phyloP scores from a whole-genome alignment of 805 yeast species.

The Candida multigemmis region DNA sequence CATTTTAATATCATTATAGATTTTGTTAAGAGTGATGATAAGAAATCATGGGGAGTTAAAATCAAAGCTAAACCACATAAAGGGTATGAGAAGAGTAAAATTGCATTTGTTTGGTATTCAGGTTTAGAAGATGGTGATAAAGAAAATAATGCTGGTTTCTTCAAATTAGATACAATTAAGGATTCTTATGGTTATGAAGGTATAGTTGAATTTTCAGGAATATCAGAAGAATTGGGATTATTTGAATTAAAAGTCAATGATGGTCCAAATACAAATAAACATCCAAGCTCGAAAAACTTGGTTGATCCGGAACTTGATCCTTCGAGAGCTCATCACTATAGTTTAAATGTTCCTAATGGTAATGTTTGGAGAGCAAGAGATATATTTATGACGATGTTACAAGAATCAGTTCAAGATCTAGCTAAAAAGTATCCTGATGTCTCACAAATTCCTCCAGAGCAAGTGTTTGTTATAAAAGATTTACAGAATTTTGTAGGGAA shows the following conservation, averaged over 20 bases:
- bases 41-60: conserved; percentile 74
- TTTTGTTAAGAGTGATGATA: conserved; percentile 64
- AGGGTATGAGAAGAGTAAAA: conserved; percentile 37
- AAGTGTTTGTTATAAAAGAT: conserved; percentile 49
- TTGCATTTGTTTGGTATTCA: conserved; percentile 69
- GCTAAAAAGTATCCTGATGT: conserved; percentile 14
- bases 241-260: conserved; percentile 57
- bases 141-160: conserved; percentile 4
- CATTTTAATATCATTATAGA: conserved; percentile 58
- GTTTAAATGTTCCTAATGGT: conserved; percentile 63
- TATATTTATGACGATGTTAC: conserved; percentile 57
- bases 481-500: conserved; percentile 59
- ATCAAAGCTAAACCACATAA: conserved; percentile 56
- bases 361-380: conserved; percentile 75
- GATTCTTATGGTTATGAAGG: conserved; percentile 14
- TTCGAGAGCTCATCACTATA: conserved; percentile 50
- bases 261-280: conserved; percentile 38
- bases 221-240: conserved; percentile 55
- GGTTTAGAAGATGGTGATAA: conserved; percentile 55
- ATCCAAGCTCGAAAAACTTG: conserved; percentile 21
- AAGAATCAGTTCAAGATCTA: conserved; percentile 54
- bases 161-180: conserved; percentile 4
- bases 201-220: conserved; percentile 30
- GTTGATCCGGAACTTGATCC: conserved; percentile 45
- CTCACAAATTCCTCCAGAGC: conserved; percentile 34